Base-by-base conservation (phyloP, 1,284 basidiomycete species). In the Porodaedalea pini region DNA sequence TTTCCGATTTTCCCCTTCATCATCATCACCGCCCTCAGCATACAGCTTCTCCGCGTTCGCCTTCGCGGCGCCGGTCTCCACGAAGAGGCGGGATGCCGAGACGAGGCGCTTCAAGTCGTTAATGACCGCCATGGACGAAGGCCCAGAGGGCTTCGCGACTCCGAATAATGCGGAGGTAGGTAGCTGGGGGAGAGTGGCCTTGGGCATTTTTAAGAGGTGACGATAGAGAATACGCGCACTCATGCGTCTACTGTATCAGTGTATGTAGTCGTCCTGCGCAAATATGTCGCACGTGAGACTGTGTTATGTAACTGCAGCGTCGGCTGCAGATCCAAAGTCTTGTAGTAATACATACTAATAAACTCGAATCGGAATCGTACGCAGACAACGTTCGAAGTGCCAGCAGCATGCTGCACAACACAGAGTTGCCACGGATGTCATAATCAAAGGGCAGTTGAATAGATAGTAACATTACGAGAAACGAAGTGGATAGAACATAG, bases 51-150 rank as follows among this genome's bases (percentile, higher is more conserved):
- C 73, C 10, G 71, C 71, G 27, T 56, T 59, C 8, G 2, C 36
- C 21, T 32, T 41, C 11, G 59, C 59, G 19, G 31, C 17, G 5
- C 32, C 21, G 5, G 54, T 36, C 6, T 81, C 82, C 10, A 88
- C 81, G 67, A 99, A 98, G 5, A 99, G 75, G 17, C 80, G 79
- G 1, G 95, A 98, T 48, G 81, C 81, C 41, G 81, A 76, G 36
- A 97, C 73, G 6, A 99, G 78, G 27, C 82, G 80, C 67, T 98
- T 96, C 60, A 99, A 77, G 59, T 87, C 79, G 68, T 97, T 92
- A 54, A 99, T 82, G 37, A 98, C 71, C 34, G 86, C 78, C 96
- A 99, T 99, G 34, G 93, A 95, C 1, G 90, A 87, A 25, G 87
- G 86, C 1, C 94, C 93, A 3, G 91, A 90, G 2, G 93, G 93